phyloP scores from a whole-genome alignment of 2,329 filamentous ascomycete species.

The Colletotrichum limetticola region DNA sequence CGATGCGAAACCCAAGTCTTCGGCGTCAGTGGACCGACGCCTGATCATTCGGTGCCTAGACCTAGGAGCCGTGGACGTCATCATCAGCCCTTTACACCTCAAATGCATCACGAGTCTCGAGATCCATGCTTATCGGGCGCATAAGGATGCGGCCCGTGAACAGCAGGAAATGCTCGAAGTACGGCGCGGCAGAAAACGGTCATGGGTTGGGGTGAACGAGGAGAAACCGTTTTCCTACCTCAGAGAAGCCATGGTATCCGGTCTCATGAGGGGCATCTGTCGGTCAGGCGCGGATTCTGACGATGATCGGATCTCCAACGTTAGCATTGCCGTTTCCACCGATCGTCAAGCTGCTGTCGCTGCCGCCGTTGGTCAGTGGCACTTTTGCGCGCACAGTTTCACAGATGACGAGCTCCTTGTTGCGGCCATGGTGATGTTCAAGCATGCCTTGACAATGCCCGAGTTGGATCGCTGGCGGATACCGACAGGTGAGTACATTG shows the following conservation, averaged over 20 bases:
- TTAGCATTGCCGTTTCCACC: constrained; percentile 74
- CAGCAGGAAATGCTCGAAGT: constrained; percentile 77
- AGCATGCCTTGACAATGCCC: constrained; percentile 85
- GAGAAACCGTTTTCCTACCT: constrained; percentile 90
- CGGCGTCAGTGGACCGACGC: constrained; percentile 49
- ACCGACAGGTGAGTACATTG: constrained; percentile 72
- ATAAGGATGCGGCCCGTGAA: constrained; percentile 79
- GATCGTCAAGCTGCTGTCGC: constrained; percentile 75
- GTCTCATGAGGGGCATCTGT: constrained; percentile 90
- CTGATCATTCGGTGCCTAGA: constrained; percentile 81
- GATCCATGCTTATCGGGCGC: constrained; percentile 85
- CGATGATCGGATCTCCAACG: constrained; percentile 70
- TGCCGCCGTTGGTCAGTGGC: constrained; percentile 79
- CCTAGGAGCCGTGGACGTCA: constrained; percentile 86
- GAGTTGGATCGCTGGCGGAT: constrained; percentile 85
- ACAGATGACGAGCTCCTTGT: constrained; percentile 91
- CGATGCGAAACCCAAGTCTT: constrained; percentile 11
- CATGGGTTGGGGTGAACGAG: constrained; percentile 90
- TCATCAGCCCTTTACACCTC: constrained; percentile 80
- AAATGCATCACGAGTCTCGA: constrained; percentile 81
- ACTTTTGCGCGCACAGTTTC: constrained; percentile 90
- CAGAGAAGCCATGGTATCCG: constrained; percentile 92
- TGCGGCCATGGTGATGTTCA: constrained; percentile 87
- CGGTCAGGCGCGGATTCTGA: constrained; percentile 70
- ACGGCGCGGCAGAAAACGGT: constrained; percentile 82